These are phyloP conservation scores for Sabuloglossum arenarium DNA, from an alignment of 495 filamentous ascomycete genomes.

Conservation along the genomic window DNA sequence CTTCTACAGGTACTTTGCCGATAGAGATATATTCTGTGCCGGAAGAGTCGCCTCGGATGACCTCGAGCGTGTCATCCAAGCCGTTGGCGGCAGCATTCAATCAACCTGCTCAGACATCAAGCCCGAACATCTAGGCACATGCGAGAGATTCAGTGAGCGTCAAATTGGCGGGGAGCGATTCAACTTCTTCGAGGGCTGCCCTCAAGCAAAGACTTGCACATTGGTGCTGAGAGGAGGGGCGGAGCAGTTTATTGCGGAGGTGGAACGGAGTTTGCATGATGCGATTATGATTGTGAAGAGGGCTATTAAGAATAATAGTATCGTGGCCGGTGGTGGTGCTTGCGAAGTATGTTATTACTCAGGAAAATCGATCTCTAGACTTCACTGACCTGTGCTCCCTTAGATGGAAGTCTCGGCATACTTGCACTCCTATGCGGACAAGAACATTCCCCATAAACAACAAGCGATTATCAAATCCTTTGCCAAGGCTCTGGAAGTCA, in stretches of 20 bases:
- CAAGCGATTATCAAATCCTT: slow-evolving; percentile 95
- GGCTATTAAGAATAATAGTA: slow-evolving; percentile 75
- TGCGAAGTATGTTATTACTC: slow-evolving; percentile 29
- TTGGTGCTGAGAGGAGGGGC: slow-evolving; percentile 86
- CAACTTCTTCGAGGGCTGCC: slow-evolving; percentile 96
- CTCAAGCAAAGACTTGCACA: slow-evolving; percentile 89
- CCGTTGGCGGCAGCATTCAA: slow-evolving; percentile 78
- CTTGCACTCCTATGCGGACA: slow-evolving; percentile 78
- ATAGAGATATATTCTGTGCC: slow-evolving; percentile 96
- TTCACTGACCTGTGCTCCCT: background rate
- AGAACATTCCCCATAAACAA: slow-evolving; percentile 83
- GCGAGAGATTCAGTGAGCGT: slow-evolving; percentile 77
- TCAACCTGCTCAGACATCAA: slow-evolving; percentile 95
- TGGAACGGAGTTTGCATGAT: slow-evolving; percentile 90
- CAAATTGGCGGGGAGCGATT: slow-evolving; percentile 94
- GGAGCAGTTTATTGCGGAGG: slow-evolving; percentile 97
- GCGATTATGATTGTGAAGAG: slow-evolving; percentile 99
- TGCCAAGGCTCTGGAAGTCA: slow-evolving; percentile 90
- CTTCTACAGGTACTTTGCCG: slow-evolving; percentile 56
- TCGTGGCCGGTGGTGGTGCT: slow-evolving; percentile 89
- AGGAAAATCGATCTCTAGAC: background rate
- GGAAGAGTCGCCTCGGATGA: slow-evolving; percentile 85
- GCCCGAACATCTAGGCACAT: slow-evolving; percentile 73
- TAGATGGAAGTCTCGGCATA: slow-evolving; percentile 86
- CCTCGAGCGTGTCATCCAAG: slow-evolving; percentile 88